Percentiles rank a stretch among this genome's conserved stretches.
Evolutionary conservation across 208 protist genomes (phyloP).

Genomic region (Wallacemonas sp.): DNA sequence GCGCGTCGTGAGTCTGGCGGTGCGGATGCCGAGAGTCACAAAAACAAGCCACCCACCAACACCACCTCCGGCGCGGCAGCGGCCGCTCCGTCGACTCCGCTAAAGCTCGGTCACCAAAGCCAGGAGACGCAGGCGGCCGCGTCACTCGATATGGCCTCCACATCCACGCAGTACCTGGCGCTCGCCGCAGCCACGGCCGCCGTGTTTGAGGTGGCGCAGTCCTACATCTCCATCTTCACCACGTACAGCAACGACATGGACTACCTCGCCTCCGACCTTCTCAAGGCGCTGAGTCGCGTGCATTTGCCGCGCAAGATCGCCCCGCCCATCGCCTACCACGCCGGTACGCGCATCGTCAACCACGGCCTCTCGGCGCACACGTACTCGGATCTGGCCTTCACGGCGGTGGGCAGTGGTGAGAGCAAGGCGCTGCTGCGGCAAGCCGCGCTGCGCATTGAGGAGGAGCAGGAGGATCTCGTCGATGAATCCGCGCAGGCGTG

Average conservation of each 20-base stretch:
- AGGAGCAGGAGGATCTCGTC: slow-evolving; percentile 37
- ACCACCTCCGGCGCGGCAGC: no score
- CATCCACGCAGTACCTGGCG: slow-evolving; percentile 29
- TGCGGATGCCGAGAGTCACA: no score
- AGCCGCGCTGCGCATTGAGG: slow-evolving; percentile 73
- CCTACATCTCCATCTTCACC: slow-evolving; percentile 72
- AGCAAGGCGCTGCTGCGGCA: slow-evolving; percentile 74
- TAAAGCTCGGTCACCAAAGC: neutral
- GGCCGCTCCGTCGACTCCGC: neutral
- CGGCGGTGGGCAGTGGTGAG: slow-evolving; percentile 64
- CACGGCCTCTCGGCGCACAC: slow-evolving; percentile 41
- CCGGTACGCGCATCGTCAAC: slow-evolving; percentile 25
- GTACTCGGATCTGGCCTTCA: slow-evolving; percentile 76
- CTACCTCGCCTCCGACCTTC: slow-evolving; percentile 62
- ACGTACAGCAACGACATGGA: slow-evolving; percentile 76
- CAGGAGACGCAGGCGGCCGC: neutral
- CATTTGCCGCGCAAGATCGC: slow-evolving; percentile 44
- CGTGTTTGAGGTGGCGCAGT: slow-evolving; percentile 57
- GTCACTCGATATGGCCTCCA: neutral
- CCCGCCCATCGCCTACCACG: slow-evolving; percentile 46
- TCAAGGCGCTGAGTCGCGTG: slow-evolving; percentile 55
- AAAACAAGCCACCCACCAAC: no score
- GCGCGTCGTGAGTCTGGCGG: neutral
- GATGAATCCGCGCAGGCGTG: slow-evolving; percentile 2
- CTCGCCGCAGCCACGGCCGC: slow-evolving; percentile 55